Percentiles rank a stretch among this genome's conserved stretches.
phyloP scores from a whole-genome alignment of 257 asterid species.

The Linderniella brevidens region DNA sequence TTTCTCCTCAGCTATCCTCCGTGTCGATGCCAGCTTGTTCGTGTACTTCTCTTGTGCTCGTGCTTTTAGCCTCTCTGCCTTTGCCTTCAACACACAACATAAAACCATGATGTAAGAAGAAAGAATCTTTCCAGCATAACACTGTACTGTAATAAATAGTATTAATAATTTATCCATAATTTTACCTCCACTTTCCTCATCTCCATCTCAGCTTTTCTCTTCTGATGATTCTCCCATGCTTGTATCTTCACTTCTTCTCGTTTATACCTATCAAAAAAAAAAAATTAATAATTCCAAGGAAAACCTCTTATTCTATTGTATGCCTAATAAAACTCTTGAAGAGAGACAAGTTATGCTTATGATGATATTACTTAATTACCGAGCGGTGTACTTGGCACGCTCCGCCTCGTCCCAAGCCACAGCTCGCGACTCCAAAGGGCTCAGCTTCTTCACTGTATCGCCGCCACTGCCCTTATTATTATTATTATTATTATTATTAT shows the following conservation, averaged over 20 bases:
- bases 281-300: too few relatives aligned
- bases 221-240: conserved; percentile 91
- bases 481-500: not conserved
- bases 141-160: not conserved
- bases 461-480: conserved; percentile 3
- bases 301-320: not conserved
- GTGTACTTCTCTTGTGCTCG: conserved; percentile 69
- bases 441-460: conserved; percentile 19
- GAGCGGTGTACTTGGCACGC: conserved; percentile 79
- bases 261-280: conserved; percentile 37
- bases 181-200: conserved; percentile 68
- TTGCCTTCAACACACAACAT: conserved; percentile 26
- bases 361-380: conserved; percentile 26
- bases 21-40: conserved; percentile 47
- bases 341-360: too few relatives aligned
- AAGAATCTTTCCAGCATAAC: not conserved
- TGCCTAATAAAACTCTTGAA: too few relatives aligned
- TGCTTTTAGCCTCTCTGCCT: conserved; percentile 64
- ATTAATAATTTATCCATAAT: not conserved
- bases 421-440: conserved; percentile 62
- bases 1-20: conserved; percentile 78
- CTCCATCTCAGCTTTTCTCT: conserved; percentile 81
- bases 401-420: conserved; percentile 93
- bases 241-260: conserved; percentile 86
- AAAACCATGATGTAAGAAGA: not conserved